Conservation (phyloP, 225 moss, liverwort and hornwort genomes). For the Physcomitrium patens region DNA sequence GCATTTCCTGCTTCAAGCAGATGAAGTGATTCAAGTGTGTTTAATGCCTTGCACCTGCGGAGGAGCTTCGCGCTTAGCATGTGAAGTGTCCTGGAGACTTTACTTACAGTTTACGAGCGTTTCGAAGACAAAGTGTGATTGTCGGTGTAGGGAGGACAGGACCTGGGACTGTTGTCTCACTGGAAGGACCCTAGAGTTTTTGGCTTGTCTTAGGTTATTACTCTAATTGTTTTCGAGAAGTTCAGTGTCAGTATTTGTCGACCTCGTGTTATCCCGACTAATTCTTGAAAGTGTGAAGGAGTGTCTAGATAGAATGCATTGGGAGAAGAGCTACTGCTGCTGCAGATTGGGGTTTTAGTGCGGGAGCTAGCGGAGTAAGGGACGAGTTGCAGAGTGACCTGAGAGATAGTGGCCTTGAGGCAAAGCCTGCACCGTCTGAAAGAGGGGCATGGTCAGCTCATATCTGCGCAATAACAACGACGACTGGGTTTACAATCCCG, state of each 20-base stretch:
- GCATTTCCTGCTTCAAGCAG: neutral
- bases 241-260: no score
- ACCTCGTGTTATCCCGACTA: no score
- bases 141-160: conserved; percentile 1
- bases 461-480: conserved; percentile 9
- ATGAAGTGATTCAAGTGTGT: conserved; percentile 29
- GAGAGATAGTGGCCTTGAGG: conserved; percentile 23
- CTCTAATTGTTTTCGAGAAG: no score
- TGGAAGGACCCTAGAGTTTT: no score
- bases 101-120: conserved; percentile 22
- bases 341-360: conserved; percentile 14
- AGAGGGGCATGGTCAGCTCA: no score
- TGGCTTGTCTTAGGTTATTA: no score
- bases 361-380: neutral
- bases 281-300: no score
- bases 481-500: conserved; percentile 13
- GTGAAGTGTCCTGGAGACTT: conserved; percentile 3
- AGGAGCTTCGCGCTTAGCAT: conserved; percentile 14
- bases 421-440: conserved; percentile 23
- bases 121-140: conserved; percentile 21
- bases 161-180: conserved; percentile 22
- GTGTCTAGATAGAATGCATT: no score
- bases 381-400: conserved; percentile 17
- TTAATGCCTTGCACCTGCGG: conserved; percentile 18
- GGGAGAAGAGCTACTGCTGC: conserved; percentile 25